Evolutionary conservation across 176 grass and related monocot genomes (phyloP).

Genomic region (Aechmea fasciata): DNA sequence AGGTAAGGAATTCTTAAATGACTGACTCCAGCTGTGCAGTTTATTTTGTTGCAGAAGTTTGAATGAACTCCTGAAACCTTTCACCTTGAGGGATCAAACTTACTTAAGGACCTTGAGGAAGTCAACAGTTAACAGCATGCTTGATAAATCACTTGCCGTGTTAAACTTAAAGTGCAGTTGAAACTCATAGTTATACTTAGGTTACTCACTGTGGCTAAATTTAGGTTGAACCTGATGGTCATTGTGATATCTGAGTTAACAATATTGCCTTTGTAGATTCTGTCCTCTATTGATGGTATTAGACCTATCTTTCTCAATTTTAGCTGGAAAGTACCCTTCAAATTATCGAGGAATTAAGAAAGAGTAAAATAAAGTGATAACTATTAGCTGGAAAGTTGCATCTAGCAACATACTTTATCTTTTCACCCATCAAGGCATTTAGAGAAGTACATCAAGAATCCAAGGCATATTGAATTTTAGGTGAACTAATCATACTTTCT

Average conservation of each 20-base stretch:
- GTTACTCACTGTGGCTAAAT: background rate
- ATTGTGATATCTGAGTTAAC: background rate
- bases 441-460: constrained; percentile 51
- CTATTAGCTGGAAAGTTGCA: no score
- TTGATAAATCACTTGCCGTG: background rate
- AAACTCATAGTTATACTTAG: background rate
- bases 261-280: no score
- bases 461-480: constrained; percentile 56
- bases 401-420: no score
- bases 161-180: background rate
- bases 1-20: constrained; percentile 33
- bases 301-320: no score
- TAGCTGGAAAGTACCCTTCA: no score
- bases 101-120: background rate
- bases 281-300: no score
- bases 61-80: background rate
- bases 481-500: constrained; percentile 2
- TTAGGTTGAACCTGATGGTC: background rate
- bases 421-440: constrained; percentile 2
- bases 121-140: background rate
- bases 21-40: constrained; percentile 14
- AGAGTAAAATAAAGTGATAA: no score
- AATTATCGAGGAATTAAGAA: no score
- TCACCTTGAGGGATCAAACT: background rate
- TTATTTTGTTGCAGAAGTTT: background rate